Conservation (phyloP, 225 moss, liverwort and hornwort species). For the Anthoceros angustus region DNA sequence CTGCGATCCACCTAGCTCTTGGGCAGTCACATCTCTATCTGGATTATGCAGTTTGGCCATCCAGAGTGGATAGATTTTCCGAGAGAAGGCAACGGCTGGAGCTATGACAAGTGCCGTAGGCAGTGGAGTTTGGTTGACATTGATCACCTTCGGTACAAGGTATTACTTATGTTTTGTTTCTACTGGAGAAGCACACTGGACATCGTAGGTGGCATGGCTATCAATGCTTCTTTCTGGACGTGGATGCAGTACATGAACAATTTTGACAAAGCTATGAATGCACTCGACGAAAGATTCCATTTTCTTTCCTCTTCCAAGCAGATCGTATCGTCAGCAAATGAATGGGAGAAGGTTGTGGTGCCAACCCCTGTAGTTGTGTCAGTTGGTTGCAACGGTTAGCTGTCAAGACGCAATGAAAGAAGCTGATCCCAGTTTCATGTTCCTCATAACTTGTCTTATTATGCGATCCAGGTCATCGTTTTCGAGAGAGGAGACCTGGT, state of each 20-base stretch:
- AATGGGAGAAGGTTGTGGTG: constrained; percentile 49
- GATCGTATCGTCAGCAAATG: constrained; percentile 55
- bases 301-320: constrained; percentile 68
- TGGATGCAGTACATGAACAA: constrained; percentile 59
- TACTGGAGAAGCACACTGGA: neutral
- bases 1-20: neutral
- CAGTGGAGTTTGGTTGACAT: constrained; percentile 73
- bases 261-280: constrained; percentile 77
- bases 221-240: constrained; percentile 1
- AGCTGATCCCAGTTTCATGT: neutral
- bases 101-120: constrained; percentile 76
- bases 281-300: constrained; percentile 47
- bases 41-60: constrained; percentile 60
- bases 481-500: constrained; percentile 81
- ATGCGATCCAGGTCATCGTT: constrained; percentile 42
- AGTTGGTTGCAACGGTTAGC: neutral
- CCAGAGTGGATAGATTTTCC: constrained; percentile 98
- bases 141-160: constrained; percentile 74
- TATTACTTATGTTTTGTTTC: constrained; percentile 4
- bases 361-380: neutral
- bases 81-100: constrained; percentile 79
- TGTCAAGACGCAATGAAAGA: neutral
- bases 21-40: neutral
- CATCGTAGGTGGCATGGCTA: neutral
- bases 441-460: neutral